These are phyloP conservation scores for Botrytis tulipae DNA, from an alignment of 2,329 filamentous ascomycete species.

Conservation along the genomic window DNA sequence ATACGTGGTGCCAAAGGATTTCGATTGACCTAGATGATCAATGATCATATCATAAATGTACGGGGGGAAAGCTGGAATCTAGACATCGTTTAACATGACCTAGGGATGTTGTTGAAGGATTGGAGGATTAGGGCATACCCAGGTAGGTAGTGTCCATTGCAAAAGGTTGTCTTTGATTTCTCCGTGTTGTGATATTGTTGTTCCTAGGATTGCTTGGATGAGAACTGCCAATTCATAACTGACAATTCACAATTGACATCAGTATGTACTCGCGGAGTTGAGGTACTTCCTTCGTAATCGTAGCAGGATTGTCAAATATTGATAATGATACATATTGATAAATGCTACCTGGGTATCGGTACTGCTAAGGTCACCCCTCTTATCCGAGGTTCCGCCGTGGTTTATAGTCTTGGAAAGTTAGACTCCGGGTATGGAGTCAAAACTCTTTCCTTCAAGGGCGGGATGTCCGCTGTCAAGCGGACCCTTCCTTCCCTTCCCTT, in stretches of 20 bases:
- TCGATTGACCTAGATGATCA: background rate
- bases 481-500: background rate
- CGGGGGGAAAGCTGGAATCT: background rate
- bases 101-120: background rate
- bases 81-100: background rate
- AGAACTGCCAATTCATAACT: background rate
- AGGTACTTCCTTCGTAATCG: background rate
- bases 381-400: background rate
- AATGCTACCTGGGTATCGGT: background rate
- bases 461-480: background rate
- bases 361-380: background rate
- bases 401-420: background rate
- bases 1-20: conserved; percentile 14
- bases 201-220: background rate
- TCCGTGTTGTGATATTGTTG: background rate
- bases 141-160: background rate
- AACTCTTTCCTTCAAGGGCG: background rate
- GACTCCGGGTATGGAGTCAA: background rate
- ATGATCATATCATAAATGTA: background rate
- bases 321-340: background rate
- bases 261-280: background rate
- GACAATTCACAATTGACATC: no score
- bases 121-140: background rate
- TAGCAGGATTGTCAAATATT: background rate
- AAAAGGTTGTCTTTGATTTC: background rate